Percentiles rank a stretch among this genome's conserved stretches.
phyloP scores from a whole-genome alignment of 306 rosid species.

The Trichosanthes truncata region DNA sequence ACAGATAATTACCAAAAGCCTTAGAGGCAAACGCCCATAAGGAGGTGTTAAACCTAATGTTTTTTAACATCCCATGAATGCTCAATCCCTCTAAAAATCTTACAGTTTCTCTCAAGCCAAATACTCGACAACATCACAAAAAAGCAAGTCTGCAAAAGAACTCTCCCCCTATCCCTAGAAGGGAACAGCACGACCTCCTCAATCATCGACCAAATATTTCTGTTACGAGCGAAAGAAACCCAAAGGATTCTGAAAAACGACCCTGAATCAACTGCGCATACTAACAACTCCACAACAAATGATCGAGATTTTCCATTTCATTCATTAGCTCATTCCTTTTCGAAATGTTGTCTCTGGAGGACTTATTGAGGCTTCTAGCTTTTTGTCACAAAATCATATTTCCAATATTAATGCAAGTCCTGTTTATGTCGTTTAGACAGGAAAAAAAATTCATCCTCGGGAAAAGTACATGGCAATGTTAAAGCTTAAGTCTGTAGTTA shows the following conservation, averaged over 20 bases:
- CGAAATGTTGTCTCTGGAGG: neutral
- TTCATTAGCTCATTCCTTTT: neutral
- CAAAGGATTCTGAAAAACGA: neutral
- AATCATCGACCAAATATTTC: neutral
- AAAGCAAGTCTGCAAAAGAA: neutral
- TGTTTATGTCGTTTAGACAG: neutral
- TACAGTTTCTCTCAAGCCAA: no score
- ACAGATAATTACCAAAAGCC: no score
- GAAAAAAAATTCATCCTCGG: neutral
- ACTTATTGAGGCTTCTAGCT: neutral
- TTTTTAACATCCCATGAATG: no score
- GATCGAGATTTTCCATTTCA: neutral
- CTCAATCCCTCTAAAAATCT: no score
- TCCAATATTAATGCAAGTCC: neutral
- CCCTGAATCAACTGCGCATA: neutral
- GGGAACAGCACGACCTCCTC: neutral
- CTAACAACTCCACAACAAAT: neutral
- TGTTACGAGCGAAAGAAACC: neutral
- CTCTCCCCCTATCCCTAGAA: neutral
- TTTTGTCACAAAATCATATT: neutral
- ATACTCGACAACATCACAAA: neutral
- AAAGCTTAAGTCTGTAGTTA: neutral
- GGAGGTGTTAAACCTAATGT: no score
- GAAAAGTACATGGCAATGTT: neutral
- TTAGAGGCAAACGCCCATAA: no score